Evolutionary conservation across 2,329 filamentous ascomycete genomes (phyloP), one percentile per base, ranked within the genome.

Genomic region (Davidsoniella eucalypti): DNA sequence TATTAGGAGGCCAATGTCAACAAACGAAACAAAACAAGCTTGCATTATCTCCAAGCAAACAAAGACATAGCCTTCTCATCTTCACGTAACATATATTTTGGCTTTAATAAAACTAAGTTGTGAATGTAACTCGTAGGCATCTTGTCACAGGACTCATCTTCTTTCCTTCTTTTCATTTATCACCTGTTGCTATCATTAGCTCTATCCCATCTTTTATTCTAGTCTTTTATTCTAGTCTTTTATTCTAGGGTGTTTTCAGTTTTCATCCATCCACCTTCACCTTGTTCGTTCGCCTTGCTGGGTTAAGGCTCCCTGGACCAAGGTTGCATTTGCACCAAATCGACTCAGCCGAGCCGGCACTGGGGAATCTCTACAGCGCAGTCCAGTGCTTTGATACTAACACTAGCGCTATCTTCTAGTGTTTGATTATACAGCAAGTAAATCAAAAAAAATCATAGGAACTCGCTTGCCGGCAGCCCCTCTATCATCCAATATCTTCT

Each of bases 1-100:
- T 16, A n/a, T 6, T 42, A 12, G 17, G n/a, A n/a, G 25, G 18
- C 45, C 5, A 26, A 42, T 52, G 45, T 52, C 50, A 52, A 52
- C 50, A 52, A 52, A 49, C 45, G 44, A 46, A n/a, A 38, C 12
- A 3, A 40, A 40, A 40, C 38, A 23, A 37, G 16, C 33, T 47
- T 38, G n/a, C 41, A 43, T 43, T 23, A 21, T 43, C n/a, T 43
- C 41, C 17, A 25, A 17, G 18, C n/a, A 43, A 23, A 12, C 25
- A 7, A 17, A 14, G 25, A n/a, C 18, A 12, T 43, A 17, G 18
- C 41, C 7, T 12, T 25, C 14, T 43, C 41, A 18, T 43, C 14
- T 43, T 21, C 25, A 43, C 8, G 41, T 43, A 21, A 21, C 41
- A 23, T 43, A 23, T 43, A 9, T 43, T 43, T 23, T 21, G 7